A percentile compares a stretch with the other conserved stretches of the same genome.
These are phyloP conservation scores for Chlorella sp. DNA, from an alignment of 139 green algal species.

Conservation along the genomic window DNA sequence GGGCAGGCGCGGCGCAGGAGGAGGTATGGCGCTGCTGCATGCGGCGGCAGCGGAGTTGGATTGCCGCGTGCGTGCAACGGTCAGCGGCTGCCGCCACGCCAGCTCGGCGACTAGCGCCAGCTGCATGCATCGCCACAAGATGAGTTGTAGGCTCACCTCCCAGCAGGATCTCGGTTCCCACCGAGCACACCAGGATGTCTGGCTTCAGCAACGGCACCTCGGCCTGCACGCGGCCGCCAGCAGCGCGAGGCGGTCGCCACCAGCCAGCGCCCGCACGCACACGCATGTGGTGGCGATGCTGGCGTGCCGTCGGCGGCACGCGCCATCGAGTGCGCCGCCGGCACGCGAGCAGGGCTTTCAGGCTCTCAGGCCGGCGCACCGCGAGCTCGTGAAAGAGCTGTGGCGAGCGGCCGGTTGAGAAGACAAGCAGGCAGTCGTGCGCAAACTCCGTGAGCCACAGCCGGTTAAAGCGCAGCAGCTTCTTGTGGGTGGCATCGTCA, in stretches of 20 bases:
- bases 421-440: constrained; percentile 84
- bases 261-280: not conserved
- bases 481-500: constrained; percentile 65
- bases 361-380: constrained; percentile 27
- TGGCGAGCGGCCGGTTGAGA: constrained; percentile 88
- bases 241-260: not conserved
- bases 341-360: no score
- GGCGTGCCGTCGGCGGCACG: no score
- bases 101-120: not conserved
- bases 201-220: constrained; percentile 80
- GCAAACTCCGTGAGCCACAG: constrained; percentile 74
- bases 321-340: no score
- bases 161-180: constrained; percentile 91
- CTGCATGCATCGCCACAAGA: not conserved
- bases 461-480: constrained; percentile 73
- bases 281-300: no score
- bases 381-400: constrained; percentile 76
- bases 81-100: no score
- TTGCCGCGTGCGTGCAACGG: no score
- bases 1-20: no score
- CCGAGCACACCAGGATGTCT: constrained; percentile 88
- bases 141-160: no score
- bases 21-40: no score
- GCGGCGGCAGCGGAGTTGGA: no score
- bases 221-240: constrained; percentile 38